Percentiles rank a stretch among this genome's conserved stretches.
phyloP scores from a whole-genome alignment of 352 stramenopile genomes.

The Phytophthora ohioensis region DNA sequence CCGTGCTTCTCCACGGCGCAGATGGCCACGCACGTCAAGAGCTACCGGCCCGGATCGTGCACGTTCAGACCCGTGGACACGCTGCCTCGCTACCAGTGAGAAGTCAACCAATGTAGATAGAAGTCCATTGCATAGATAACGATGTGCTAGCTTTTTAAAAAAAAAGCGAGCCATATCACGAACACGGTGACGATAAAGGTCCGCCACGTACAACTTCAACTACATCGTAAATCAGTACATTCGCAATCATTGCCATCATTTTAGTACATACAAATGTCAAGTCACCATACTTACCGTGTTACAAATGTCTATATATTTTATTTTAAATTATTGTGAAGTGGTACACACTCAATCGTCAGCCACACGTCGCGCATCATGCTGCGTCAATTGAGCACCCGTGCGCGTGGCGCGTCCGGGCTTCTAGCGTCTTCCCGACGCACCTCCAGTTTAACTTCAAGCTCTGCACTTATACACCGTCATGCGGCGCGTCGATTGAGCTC shows the following conservation, averaged over 20 bases:
- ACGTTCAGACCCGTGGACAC: constrained; percentile 59
- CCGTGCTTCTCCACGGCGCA: constrained; percentile 66
- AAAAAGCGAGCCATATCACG: constrained; percentile 19
- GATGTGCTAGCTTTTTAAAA: background rate
- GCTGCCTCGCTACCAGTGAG: constrained; percentile 48
- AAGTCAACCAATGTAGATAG: constrained; percentile 9
- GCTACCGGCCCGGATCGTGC: constrained; percentile 60
- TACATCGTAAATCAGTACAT: constrained; percentile 21
- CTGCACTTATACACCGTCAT: background rate
- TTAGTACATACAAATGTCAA: background rate
- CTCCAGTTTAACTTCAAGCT: background rate
- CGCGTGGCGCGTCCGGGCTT: constrained; percentile 15
- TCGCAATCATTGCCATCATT: constrained; percentile 8
- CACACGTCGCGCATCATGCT: constrained; percentile 31
- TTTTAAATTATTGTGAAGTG: constrained; percentile 7
- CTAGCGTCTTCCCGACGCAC: constrained; percentile 10
- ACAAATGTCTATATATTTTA: no score
- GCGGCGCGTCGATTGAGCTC: constrained; percentile 31
- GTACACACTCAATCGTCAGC: constrained; percentile 4
- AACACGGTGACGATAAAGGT: constrained; percentile 1
- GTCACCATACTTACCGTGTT: background rate
- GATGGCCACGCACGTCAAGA: constrained; percentile 70
- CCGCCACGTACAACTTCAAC: constrained; percentile 24
- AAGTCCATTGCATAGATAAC: constrained; percentile 2
- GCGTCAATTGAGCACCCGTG: constrained; percentile 13